A percentile compares a stretch with the other conserved stretches of the same genome.
Conservation (phyloP, 495 filamentous ascomycete species). For the Penicillium goetzii region DNA sequence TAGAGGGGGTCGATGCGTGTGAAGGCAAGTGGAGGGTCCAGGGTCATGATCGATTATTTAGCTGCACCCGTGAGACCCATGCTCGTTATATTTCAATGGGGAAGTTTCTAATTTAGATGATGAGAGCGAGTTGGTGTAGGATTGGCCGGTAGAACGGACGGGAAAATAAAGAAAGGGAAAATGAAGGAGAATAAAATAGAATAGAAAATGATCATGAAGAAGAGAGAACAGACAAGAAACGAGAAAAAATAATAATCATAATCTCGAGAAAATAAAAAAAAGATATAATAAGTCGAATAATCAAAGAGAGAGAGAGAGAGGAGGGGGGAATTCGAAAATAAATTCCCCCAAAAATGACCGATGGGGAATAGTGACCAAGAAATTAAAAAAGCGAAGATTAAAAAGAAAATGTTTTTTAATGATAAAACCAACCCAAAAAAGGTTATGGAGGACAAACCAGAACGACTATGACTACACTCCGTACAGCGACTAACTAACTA, state of each 20-base stretch:
- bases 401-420: slow-evolving; percentile 21
- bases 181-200: slow-evolving; percentile 1
- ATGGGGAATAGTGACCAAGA: slow-evolving; percentile 20
- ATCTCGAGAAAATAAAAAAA: slow-evolving; percentile 11
- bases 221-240: background rate
- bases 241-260: slow-evolving; percentile 2
- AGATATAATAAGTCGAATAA: slow-evolving; percentile 7
- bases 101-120: slow-evolving; percentile 10
- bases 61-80: slow-evolving; percentile 44
- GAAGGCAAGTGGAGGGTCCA: slow-evolving; percentile 48
- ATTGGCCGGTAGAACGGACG: slow-evolving; percentile 5
- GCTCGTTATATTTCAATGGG: slow-evolving; percentile 7
- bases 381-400: background rate
- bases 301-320: slow-evolving; percentile 20
- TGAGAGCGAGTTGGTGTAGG: background rate
- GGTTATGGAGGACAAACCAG: slow-evolving; percentile 3
- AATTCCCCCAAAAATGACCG: slow-evolving; percentile 5
- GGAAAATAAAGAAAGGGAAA: background rate
- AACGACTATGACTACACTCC: background rate
- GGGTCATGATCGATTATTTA: slow-evolving; percentile 49
- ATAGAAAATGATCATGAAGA: background rate
- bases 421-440: slow-evolving; percentile 22
- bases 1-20: slow-evolving; percentile 30
- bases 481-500: background rate
- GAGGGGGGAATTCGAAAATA: slow-evolving; percentile 19